These are phyloP conservation scores for Lunularia cruciata DNA, from an alignment of 225 moss, liverwort and hornwort genomes.

Conservation along the genomic window DNA sequence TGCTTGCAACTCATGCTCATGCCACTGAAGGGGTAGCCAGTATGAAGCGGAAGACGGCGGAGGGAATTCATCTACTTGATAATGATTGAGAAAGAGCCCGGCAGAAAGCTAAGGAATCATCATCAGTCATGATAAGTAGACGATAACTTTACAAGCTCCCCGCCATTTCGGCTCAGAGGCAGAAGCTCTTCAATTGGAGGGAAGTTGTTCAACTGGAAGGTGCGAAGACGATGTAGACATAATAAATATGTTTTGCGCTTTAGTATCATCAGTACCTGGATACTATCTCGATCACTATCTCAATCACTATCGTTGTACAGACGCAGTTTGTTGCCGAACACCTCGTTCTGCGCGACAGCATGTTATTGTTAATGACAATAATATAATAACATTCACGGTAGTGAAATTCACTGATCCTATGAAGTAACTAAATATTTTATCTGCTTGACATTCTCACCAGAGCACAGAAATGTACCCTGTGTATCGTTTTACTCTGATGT, in stretches of 20 bases:
- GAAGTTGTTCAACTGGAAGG: background rate
- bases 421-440: too few species aligned
- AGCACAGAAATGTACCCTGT: too few species aligned
- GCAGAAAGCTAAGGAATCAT: too few species aligned
- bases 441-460: too few species aligned
- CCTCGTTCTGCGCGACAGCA: background rate
- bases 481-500: too few species aligned
- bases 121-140: too few species aligned
- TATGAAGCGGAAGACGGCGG: background rate
- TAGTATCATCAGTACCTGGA: too few species aligned
- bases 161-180: background rate
- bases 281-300: background rate
- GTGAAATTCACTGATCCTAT: too few species aligned
- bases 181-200: background rate
- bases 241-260: background rate
- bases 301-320: background rate
- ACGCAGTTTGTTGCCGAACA: background rate
- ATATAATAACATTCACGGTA: too few species aligned
- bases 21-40: slow-evolving; percentile 5
- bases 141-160: background rate
- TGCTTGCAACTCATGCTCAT: background rate
- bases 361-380: too few species aligned
- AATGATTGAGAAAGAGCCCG: background rate
- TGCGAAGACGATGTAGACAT: too few species aligned
- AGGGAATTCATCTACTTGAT: background rate